Evolutionary conservation across 2,329 filamentous ascomycete species (phyloP), one percentile per base, ranked within the genome.

Genomic region (Alternaria incomplexa): DNA sequence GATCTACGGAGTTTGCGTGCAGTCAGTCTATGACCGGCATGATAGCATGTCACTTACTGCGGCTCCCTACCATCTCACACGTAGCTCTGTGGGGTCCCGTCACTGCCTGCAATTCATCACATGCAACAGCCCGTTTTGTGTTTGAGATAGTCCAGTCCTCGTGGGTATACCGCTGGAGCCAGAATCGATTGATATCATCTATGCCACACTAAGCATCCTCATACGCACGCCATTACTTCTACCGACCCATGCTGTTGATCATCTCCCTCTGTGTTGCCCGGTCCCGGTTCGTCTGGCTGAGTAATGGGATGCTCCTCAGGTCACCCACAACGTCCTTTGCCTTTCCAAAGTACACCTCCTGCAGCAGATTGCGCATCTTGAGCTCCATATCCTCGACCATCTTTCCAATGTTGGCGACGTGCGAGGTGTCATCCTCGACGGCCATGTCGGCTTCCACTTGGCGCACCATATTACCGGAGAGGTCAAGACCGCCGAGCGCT

Each of bases 301-400:
- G 83, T 66, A 91, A 90, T 55, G 89, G 89, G 68, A 97, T 87
- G 81, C 94, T 98, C 79, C 96, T 88, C 81, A 99, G 83, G 80
- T 99, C 95, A 58, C 95, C 96, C 4, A 99, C 95, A 4, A 99
- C 93, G 81, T 99, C 96, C 87, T 97, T 97, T 58, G 96, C 95
- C 86, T 99, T 99, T 78, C 96, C 96, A 82, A 99, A 99, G 84
- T 99, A 99, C 53, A 99, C 96, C 83, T 99, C 96, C 85, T 99
- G 95, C 79, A 99, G 84, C 81, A 98, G 81, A 81, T 99, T 99
- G 69, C 96, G 89, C 96, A 99, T 98, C 87, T 97, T 97, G 79
- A 97, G 89, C 84, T 99, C 96, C 96, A 99, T 98, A 81, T 99
- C 96, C 85, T 99, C 96, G 56, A 99, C 94, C 77, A 99, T 86